A percentile compares a stretch with the other conserved stretches of the same genome.
Evolutionary conservation across 148 eudicot genomes (phyloP).

Genomic region (Chenopodium quinoa): DNA sequence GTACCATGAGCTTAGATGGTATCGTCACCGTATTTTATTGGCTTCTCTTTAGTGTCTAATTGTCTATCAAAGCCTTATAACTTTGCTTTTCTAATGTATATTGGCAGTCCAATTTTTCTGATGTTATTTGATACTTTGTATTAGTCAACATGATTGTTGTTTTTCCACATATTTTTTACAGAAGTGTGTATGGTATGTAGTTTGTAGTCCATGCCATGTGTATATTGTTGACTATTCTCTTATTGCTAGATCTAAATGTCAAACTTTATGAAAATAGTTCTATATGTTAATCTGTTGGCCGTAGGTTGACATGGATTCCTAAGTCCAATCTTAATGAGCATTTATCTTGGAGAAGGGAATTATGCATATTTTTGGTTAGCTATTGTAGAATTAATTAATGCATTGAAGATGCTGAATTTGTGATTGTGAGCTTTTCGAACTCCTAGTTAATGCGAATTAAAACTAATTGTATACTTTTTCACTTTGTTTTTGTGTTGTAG

Average conservation of each 20-base stretch:
- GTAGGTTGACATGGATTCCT: neutral
- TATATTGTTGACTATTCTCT: neutral
- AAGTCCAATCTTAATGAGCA: neutral
- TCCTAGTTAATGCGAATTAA: neutral
- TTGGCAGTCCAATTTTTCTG: neutral
- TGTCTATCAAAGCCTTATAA: neutral
- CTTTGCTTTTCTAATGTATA: neutral
- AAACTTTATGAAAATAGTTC: neutral
- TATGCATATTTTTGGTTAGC: neutral
- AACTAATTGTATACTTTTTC: neutral
- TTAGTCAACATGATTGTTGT: neutral
- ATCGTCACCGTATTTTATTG: neutral
- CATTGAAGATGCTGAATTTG: neutral
- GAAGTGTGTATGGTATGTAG: neutral
- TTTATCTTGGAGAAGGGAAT: neutral
- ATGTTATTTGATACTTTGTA: neutral
- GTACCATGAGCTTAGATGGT: constrained; percentile 4
- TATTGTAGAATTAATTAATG: neutral
- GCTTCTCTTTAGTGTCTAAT: too few species aligned
- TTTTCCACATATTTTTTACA: neutral
- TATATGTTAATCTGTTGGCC: neutral
- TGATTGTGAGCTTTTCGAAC: neutral
- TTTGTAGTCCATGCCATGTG: neutral
- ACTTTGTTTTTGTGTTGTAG: constrained; percentile 35
- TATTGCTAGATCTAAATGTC: neutral